Percentiles rank a stretch among this genome's conserved stretches.
Evolutionary conservation across 305 asterid species (phyloP).

Genomic region (Fraxinus ornus): DNA sequence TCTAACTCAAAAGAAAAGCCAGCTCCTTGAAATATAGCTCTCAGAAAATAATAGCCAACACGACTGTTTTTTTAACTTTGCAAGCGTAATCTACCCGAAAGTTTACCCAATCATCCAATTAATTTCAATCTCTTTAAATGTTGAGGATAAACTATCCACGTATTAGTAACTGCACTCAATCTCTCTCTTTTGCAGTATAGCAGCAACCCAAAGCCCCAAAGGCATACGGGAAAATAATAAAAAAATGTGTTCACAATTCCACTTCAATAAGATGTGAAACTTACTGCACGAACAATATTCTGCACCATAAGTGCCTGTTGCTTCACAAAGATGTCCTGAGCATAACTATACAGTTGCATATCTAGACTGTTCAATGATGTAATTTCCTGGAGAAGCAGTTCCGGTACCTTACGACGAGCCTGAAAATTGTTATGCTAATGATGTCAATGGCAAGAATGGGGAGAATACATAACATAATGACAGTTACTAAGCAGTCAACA

Average conservation of each 20-base stretch:
- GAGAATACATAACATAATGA: not conserved
- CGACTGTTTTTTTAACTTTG: not conserved
- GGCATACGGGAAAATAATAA: not conserved
- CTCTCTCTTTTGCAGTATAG: not conserved
- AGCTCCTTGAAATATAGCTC: not conserved
- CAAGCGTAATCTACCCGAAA: not conserved
- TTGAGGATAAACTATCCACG: not conserved
- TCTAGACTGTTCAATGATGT: slow-evolving; percentile 69
- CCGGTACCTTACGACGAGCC: slow-evolving; percentile 68
- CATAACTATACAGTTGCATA: slow-evolving; percentile 72
- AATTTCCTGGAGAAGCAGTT: slow-evolving; percentile 61
- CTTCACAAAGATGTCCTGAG: slow-evolving; percentile 58
- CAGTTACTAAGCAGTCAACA: not conserved
- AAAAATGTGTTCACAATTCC: not conserved
- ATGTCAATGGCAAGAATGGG: slow-evolving; percentile 6
- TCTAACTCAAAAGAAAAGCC: not conserved
- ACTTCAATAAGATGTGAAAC: slow-evolving; percentile 26
- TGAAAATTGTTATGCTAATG: slow-evolving; percentile 28
- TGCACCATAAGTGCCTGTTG: slow-evolving; percentile 50
- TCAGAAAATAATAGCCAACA: not conserved
- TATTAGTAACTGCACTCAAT: not conserved
- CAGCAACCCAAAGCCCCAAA: not conserved
- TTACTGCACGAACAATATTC: slow-evolving; percentile 41
- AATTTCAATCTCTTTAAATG: not conserved
- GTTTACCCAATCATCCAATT: not conserved